Evolutionary conservation across 495 filamentous ascomycete genomes (phyloP).

Genomic region (Lasiosphaeria hispida): DNA sequence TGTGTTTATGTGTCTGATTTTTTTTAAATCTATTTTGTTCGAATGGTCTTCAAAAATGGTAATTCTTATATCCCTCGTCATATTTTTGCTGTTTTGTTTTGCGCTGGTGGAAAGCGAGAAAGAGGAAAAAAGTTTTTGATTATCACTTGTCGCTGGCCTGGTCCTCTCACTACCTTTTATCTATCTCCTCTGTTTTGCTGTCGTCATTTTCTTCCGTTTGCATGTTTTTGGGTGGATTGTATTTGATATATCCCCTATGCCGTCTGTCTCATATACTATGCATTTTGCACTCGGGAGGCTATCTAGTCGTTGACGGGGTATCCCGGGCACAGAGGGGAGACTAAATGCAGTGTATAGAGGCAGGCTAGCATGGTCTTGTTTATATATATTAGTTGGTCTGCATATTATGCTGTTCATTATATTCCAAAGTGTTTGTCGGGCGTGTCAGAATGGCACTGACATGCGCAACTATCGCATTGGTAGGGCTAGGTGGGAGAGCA

Average conservation of each 20-base stretch:
- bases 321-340: no score
- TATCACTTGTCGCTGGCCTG: constrained; percentile 12
- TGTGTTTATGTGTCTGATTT: no score
- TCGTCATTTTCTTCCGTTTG: not conserved
- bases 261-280: not conserved
- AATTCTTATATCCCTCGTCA: not conserved
- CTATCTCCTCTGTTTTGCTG: not conserved
- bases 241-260: not conserved
- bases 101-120: not conserved
- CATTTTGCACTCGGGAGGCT: constrained; percentile 8
- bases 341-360: no score
- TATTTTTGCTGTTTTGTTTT: not conserved
- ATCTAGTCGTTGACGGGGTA: not conserved
- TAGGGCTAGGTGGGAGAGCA: no score
- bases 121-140: constrained; percentile 14
- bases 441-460: no score
- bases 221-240: constrained; percentile 13
- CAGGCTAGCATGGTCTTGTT: no score
- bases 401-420: no score
- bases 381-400: no score
- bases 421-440: no score
- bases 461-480: no score
- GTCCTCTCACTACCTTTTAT: not conserved
- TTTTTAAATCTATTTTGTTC: no score
- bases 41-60: no score